Evolutionary conservation across 345 rosid genomes (phyloP).

Genomic region (Carallia brachiata): DNA sequence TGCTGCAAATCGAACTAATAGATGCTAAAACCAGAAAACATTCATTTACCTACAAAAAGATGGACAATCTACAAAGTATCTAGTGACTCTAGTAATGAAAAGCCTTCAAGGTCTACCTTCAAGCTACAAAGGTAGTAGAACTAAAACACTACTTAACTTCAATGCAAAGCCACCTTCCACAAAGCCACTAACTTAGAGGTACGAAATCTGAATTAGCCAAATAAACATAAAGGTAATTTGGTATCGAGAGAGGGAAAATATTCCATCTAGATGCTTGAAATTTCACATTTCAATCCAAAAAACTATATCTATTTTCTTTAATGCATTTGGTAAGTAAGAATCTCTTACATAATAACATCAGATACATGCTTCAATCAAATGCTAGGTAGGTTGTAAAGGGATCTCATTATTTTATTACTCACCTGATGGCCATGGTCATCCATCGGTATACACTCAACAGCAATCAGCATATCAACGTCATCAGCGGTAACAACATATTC

Average conservation of each 20-base stretch:
- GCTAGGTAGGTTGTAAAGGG: slow-evolving; percentile 5
- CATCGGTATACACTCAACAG: slow-evolving; percentile 99
- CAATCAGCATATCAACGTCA: slow-evolving; percentile 91
- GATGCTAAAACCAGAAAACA: not conserved
- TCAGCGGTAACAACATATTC: slow-evolving; percentile 96
- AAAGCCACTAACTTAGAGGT: no score
- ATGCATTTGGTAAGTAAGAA: not conserved
- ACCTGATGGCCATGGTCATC: slow-evolving; percentile 97
- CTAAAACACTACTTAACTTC: no score
- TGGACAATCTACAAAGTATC: no score
- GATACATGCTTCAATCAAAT: not conserved
- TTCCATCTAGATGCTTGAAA: no score
- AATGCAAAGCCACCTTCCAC: no score
- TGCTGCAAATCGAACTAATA: not conserved
- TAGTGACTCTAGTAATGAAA: no score
- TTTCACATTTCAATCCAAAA: no score
- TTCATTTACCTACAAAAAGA: not conserved
- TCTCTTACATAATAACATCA: not conserved
- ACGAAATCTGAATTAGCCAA: no score
- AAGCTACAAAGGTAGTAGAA: no score
- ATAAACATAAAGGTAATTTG: no score
- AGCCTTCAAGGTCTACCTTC: no score
- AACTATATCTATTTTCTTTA: not conserved
- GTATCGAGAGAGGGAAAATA: no score
- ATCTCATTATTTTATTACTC: not conserved